Base-by-base conservation (phyloP, 2,329 filamentous ascomycete genomes). In the Venturia asperata region DNA sequence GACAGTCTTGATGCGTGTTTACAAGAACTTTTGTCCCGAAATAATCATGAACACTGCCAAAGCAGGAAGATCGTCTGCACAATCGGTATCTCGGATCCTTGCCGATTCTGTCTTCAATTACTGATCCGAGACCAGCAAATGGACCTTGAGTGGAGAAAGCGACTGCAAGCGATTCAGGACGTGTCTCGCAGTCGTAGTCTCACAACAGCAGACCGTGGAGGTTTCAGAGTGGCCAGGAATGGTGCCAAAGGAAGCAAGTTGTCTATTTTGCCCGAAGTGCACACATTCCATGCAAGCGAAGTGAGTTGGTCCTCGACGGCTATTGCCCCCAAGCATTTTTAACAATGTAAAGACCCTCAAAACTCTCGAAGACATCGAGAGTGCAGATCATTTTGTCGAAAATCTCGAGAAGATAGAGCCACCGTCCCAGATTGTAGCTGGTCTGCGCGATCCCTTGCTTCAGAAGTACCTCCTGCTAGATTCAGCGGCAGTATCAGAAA, bases 1-100 rank as follows among this genome's bases (percentile, higher is more conserved):
- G 43, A 81, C 89, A 45, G 89, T 89, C 3, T 79, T 96, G 21
- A 78, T 95, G 62, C 84, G 88, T 65, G 85, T 93, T n/a, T 95
- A 88, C 78, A 94, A 94, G 73, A 91, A 93, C 73, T 95, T 93
- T 75, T 95, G 93, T 71, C 91, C 91, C 0, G 91, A 96, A 73
- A 90, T 95, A 64, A 90, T 95, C 66, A 83, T 93, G 17, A 89
- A 88, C 27, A 87, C 88, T 68, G 80, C 84, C 4, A 83, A 85
- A 39, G 73, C 70, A 47, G 75, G 69, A 70, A 72, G 74, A 56
- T 72, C 73, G 42, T 76, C 75, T 24, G 74, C 76, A 65, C 72
- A 75, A 68, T 73, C 73, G 47, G 75, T 77, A 75, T 79, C 64
- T 65, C 56, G 24, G 5, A 58, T 3, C 24, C 43, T 21, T 24